Base-by-base conservation (phyloP, 2,329 filamentous ascomycete species). In the Cladophialophora psammophila region DNA sequence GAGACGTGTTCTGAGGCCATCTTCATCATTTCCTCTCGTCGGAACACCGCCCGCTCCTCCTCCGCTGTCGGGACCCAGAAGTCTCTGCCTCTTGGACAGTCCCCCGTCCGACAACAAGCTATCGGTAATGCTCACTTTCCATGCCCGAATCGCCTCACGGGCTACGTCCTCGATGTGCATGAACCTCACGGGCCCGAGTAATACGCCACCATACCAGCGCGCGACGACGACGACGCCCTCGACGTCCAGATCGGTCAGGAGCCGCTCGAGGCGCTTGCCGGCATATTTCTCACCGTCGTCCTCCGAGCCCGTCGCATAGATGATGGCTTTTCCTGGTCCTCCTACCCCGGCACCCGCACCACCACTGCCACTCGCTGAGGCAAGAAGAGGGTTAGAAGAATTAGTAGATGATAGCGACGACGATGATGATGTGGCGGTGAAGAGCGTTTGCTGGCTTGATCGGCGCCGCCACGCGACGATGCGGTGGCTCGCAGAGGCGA, bases 231-330 rank as follows among this genome's bases (percentile, higher is more conserved):
- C 77, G 1, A 77, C 74, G 26, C 85, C 85, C 52, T 77, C 75
- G 13, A 80, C 79, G 18, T 80, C 74, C 69, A 80, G 77, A 10
- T 81, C 78, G 31, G 78, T 76, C 12, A 87, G 78, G 26, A 85
- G 78, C 63, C 80, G 79, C 71, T 81, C 77, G 3, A 86, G 76
- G 31, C 78, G 78, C 64, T 79, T 80, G 4, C 83, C 85, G 0
- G 79, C 84, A 74, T 83, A 82, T 60, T 80, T 81, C 72, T 87
- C 85, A 13, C 84, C 85, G 68, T 86, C 84, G 65, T 86, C 85
- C 63, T 86, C 84, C 58, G 80, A 78, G 12, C 81, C 82, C 0
- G 77, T 74, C 45, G 82, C 78, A 70, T 80, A 83, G 5, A 80
- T 64, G 5, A 80, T 64, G 0, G 78, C 73, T 36, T 76, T 77